phyloP scores from a whole-genome alignment of 805 yeast genomes.

The Kluyveromyces nonfermentans region DNA sequence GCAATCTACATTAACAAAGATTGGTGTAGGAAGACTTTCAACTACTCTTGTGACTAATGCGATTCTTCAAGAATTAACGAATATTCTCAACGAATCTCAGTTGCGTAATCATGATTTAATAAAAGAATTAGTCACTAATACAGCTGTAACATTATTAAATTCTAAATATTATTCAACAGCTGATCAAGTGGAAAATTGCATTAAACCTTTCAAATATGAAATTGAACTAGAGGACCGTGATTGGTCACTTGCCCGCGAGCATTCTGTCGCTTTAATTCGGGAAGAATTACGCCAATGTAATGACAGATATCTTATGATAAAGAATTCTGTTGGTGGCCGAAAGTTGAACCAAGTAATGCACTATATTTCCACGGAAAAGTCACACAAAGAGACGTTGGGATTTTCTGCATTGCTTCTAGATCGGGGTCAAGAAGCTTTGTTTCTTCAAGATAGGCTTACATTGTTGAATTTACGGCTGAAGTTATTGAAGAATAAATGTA shows the following conservation, averaged over 20 bases:
- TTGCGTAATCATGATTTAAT: conserved; percentile 83
- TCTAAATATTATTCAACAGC: conserved; percentile 83
- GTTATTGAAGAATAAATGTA: conserved; percentile 67
- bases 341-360: conserved; percentile 77
- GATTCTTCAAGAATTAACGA: conserved; percentile 64
- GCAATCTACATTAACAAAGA: conserved; percentile 74
- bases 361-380: conserved; percentile 39
- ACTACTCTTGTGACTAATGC: conserved; percentile 78
- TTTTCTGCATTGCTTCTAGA: conserved; percentile 67
- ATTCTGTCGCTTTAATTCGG: conserved; percentile 58
- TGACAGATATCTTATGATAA: conserved; percentile 47
- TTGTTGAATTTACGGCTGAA: conserved; percentile 67
- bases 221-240: conserved; percentile 94
- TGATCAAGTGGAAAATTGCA: conserved; percentile 97
- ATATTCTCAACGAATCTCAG: conserved; percentile 63
- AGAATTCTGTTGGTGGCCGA: conserved; percentile 69
- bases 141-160: conserved; percentile 71
- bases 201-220: conserved; percentile 95
- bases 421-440: conserved; percentile 77
- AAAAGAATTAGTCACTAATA: conserved; percentile 68
- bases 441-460: conserved; percentile 62
- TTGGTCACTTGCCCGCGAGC: conserved; percentile 77
- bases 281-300: conserved; percentile 85
- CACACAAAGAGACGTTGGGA: conserved; percentile 65
- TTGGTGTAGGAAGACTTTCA: conserved; percentile 88